Base-by-base conservation (phyloP, 2,329 filamentous ascomycete genomes). In the Microcera coccophila region DNA sequence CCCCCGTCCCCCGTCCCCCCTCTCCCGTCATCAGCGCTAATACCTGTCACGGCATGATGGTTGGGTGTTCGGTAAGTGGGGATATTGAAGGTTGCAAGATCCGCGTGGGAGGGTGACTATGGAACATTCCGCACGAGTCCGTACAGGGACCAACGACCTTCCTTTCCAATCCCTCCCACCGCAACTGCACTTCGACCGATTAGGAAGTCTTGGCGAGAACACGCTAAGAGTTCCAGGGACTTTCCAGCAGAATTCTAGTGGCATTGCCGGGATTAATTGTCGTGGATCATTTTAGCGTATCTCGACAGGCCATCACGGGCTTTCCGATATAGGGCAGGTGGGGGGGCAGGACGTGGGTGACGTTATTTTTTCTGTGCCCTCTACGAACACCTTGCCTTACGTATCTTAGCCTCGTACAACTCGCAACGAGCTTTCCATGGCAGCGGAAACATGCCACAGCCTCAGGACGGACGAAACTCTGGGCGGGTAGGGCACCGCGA, bases 171-270 rank as follows among this genome's bases (percentile, higher is more conserved):
- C 11, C 11, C 29, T n/a, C n/a, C n/a, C n/a, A n/a, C n/a, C n/a
- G n/a, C n/a, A n/a, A n/a, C n/a, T n/a, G n/a, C n/a, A n/a, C n/a
- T n/a, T n/a, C n/a, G n/a, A n/a, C n/a, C n/a, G n/a, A n/a, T n/a
- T n/a, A n/a, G n/a, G n/a, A n/a, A n/a, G 29, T n/a, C 15, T 32
- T 32, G 15, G 16, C 33, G 18, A 20, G 16, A 15, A 8, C 33
- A 16, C 33, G 16, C 33, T 35, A 35, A 20, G 17, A 19, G 16
- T n/a, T 35, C 20, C 14, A 21, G 11, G 31, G 20, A 4, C 15
- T 32, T 42, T 42, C 41, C 41, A 42, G 20, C 35, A 42, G 35
- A 32, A 37, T 42, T 42, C 40, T 42, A 42, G 40, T 34, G 35
- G 15, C 40, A 17, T n/a, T 20, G n/a, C 20, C 22, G 22, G 22